Conservation (phyloP, 1,284 basidiomycete genomes). For the Chiua sp. region DNA sequence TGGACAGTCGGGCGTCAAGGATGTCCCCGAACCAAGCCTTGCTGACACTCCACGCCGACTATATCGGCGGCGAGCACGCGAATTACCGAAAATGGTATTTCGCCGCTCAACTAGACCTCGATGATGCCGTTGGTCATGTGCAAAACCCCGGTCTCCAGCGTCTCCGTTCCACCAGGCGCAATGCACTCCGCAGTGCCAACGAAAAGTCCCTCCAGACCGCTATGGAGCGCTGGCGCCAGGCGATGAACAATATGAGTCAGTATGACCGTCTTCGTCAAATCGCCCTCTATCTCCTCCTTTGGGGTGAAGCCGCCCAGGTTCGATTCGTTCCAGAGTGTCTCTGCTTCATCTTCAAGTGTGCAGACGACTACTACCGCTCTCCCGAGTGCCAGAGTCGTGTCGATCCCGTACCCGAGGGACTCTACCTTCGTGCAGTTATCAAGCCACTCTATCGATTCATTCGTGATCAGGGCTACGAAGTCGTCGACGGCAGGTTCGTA, state of each 20-base stretch:
- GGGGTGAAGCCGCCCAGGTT: slow-evolving; percentile 99
- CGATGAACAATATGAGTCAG: slow-evolving; percentile 99
- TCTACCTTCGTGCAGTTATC: slow-evolving; percentile 91
- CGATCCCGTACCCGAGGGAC: slow-evolving; percentile 94
- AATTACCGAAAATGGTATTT: slow-evolving; percentile 99
- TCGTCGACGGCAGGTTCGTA: slow-evolving; percentile 95
- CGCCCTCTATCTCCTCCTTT: slow-evolving; percentile 94
- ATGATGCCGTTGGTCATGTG: slow-evolving; percentile 93
- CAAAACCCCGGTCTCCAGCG: slow-evolving; percentile 92
- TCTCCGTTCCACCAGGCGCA: slow-evolving; percentile 69
- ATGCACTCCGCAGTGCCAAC: slow-evolving; percentile 46
- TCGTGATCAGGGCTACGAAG: slow-evolving; percentile 97
- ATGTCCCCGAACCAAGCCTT: slow-evolving; percentile 98
- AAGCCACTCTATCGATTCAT: slow-evolving; percentile 99
- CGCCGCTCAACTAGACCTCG: slow-evolving; percentile 97
- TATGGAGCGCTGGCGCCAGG: slow-evolving; percentile 92
- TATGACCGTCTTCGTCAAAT: slow-evolving; percentile 98
- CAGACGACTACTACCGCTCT: slow-evolving; percentile 99
- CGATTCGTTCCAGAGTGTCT: slow-evolving; percentile 98
- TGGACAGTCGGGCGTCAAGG: slow-evolving; percentile 95
- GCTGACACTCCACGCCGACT: slow-evolving; percentile 96
- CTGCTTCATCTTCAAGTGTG: slow-evolving; percentile 99
- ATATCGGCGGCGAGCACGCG: slow-evolving; percentile 96
- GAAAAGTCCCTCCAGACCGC: slow-evolving; percentile 91
- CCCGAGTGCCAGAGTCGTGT: slow-evolving; percentile 97